Evolutionary conservation across 495 filamentous ascomycete species (phyloP), one percentile per base, ranked within the genome.

Genomic region (Friedmanniomyces simplex): DNA sequence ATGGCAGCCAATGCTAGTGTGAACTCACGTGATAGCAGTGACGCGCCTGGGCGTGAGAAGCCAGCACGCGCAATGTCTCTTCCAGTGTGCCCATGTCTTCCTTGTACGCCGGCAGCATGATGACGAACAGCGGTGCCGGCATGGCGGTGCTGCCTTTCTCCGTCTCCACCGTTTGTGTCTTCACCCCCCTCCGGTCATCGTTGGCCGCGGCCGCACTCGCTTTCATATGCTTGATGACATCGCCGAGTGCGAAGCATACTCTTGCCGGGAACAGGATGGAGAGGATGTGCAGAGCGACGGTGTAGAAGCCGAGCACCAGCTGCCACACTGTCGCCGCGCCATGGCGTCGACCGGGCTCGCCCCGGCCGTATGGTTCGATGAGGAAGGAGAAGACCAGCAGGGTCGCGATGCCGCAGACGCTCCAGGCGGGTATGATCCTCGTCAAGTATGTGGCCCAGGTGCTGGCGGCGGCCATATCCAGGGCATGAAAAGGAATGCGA

Each of bases 81-180:
- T 78, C 71, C 52, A 87, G 68, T 0, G 78, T 84, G 50, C 82
- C 78, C 54, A 82, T 67, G 25, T 85, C 82, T 62, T 87, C 83
- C 58, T 81, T 82, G 69, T 87, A 87, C 61, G 84, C 85, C 14
- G 83, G 83, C 11, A 87, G 70, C 58, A 87, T 74, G 52, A 87
- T 83, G 13, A 62, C 57, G 46, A 55, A 55, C 50, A 55, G 18
- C 68, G 74, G 11, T 71, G 70, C 54, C 69, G 67, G 58, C 72
- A 60, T 32, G 71, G 22, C n/a, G 71, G 70, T 25, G 72, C 75
- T 11, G 73, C 74, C 50, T 16, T 59, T 26, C 32, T 50, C 49
- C 45, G 26, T 55, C n/a, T 70, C 74, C 54, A 78, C 64, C 24
- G 74, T 76, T 62, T 79, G 47, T 10, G 22, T 54, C 28, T 24